These are phyloP conservation scores for Phytophthora meadii DNA, from an alignment of 352 stramenopile species.

Conservation along the genomic window DNA sequence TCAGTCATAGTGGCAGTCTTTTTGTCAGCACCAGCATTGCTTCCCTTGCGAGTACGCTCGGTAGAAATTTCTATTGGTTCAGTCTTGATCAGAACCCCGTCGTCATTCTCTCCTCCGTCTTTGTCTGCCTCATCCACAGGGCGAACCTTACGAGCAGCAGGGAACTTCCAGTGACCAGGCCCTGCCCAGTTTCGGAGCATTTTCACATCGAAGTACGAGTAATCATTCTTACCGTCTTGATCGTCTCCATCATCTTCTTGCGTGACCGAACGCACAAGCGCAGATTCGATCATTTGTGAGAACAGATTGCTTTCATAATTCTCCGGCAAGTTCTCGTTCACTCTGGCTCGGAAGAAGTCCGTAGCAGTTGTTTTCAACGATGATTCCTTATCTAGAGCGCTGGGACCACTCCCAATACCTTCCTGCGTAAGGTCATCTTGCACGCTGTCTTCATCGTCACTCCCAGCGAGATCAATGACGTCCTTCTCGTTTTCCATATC, in stretches of 20 bases:
- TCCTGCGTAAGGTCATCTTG: conserved; percentile 27
- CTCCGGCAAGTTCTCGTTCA: conserved; percentile 47
- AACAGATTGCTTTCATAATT: conserved; percentile 66
- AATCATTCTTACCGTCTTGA: conserved; percentile 60
- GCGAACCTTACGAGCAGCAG: conserved; percentile 52
- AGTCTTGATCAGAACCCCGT: conserved; percentile 35
- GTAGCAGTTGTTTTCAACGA: conserved; percentile 48
- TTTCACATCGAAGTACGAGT: conserved; percentile 87
- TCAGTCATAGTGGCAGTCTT: conserved; percentile 53
- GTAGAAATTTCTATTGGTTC: conserved; percentile 19
- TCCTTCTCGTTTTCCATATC: conserved; percentile 44
- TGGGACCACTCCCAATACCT: conserved; percentile 11
- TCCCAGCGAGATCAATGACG: conserved; percentile 33
- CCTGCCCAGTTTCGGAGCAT: conserved; percentile 85
- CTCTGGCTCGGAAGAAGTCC: conserved; percentile 69
- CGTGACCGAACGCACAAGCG: conserved; percentile 63
- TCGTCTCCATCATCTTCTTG: conserved; percentile 57
- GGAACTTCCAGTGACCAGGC: conserved; percentile 79
- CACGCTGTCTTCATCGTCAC: conserved; percentile 26
- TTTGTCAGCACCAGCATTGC: conserved; percentile 46
- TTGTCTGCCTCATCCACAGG: conserved; percentile 33
- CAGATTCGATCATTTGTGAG: conserved; percentile 79
- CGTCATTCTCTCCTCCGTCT: conserved; percentile 40
- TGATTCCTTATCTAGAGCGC: conserved; percentile 31
- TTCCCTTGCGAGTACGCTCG: conserved; percentile 32